A percentile compares a stretch with the other conserved stretches of the same genome.
These are phyloP conservation scores for Pneumocystis oryctolagi DNA, from an alignment of 1,139 yeast species.

Conservation along the genomic window DNA sequence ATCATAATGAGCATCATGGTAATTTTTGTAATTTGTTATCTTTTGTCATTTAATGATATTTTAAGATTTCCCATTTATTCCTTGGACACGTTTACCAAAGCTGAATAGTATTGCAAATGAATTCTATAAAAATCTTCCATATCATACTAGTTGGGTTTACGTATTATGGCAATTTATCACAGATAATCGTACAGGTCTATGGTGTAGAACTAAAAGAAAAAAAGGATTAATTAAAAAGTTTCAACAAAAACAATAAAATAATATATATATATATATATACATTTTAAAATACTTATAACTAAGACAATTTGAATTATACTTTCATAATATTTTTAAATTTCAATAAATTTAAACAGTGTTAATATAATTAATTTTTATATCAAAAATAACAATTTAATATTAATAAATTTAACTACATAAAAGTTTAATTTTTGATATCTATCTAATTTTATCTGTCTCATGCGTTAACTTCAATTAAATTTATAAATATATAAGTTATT, in stretches of 20 bases:
- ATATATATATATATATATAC: too few relatives aligned
- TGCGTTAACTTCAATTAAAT: too few relatives aligned
- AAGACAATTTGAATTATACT: too few relatives aligned
- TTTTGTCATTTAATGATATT: neutral
- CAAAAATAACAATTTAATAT: too few relatives aligned
- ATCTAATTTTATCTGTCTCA: too few relatives aligned
- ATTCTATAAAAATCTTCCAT: constrained; percentile 69
- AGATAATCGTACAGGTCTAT: constrained; percentile 52
- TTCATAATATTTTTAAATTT: too few relatives aligned
- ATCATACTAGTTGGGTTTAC: constrained; percentile 62
- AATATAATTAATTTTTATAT: too few relatives aligned
- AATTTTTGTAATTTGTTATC: neutral
- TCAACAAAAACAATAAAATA: neutral
- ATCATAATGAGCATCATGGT: constrained; percentile 85
- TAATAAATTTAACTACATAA: too few relatives aligned
- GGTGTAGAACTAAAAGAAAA: constrained; percentile 64
- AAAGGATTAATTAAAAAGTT: neutral
- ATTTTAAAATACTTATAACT: too few relatives aligned
- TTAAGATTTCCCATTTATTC: constrained; percentile 48
- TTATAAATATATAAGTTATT: too few relatives aligned
- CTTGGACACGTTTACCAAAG: constrained; percentile 69
- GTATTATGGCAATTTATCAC: constrained; percentile 60
- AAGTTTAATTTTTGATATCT: too few relatives aligned
- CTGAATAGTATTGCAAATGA: constrained; percentile 58
- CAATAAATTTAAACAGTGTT: too few relatives aligned